Evolutionary conservation across 371 early-diverging fungal genomes (phyloP).

Genomic region (Mucor irregularis): DNA sequence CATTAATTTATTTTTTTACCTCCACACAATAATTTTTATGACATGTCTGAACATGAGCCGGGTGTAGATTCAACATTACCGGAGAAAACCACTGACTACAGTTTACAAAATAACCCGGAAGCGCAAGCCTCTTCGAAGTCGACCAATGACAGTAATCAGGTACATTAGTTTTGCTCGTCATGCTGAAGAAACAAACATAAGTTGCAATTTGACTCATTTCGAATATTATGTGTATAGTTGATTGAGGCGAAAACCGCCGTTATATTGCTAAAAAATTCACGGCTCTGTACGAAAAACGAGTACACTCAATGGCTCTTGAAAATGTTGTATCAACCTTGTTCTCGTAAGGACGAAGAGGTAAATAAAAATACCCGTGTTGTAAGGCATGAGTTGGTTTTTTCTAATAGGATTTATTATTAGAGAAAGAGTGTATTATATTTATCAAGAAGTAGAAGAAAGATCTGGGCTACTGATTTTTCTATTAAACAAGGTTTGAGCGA

Average conservation of each 20-base stretch:
- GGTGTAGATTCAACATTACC: neutral
- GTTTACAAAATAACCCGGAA: neutral
- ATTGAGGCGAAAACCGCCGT: constrained; percentile 48
- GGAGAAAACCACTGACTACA: neutral
- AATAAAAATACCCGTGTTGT: neutral
- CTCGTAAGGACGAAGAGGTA: constrained; percentile 37
- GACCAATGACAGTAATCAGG: neutral
- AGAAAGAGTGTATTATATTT: constrained; percentile 38
- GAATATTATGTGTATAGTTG: constrained; percentile 20
- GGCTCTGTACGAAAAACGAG: constrained; percentile 45
- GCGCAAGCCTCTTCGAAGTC: neutral
- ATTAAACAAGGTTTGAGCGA: constrained; percentile 23
- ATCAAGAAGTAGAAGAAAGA: constrained; percentile 36
- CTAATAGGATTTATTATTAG: constrained; percentile 9
- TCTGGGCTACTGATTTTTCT: constrained; percentile 39
- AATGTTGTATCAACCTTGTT: constrained; percentile 42
- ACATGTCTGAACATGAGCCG: constrained; percentile 4
- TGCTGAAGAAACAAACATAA: neutral
- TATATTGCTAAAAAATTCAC: constrained; percentile 35
- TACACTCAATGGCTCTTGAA: constrained; percentile 50
- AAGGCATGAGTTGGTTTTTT: no score
- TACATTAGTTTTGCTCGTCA: neutral
- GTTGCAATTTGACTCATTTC: neutral
- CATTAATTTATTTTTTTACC: neutral
- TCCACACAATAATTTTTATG: neutral